Evolutionary conservation across 2,329 filamentous ascomycete species (phyloP).

Genomic region (Cladosporium phlei): DNA sequence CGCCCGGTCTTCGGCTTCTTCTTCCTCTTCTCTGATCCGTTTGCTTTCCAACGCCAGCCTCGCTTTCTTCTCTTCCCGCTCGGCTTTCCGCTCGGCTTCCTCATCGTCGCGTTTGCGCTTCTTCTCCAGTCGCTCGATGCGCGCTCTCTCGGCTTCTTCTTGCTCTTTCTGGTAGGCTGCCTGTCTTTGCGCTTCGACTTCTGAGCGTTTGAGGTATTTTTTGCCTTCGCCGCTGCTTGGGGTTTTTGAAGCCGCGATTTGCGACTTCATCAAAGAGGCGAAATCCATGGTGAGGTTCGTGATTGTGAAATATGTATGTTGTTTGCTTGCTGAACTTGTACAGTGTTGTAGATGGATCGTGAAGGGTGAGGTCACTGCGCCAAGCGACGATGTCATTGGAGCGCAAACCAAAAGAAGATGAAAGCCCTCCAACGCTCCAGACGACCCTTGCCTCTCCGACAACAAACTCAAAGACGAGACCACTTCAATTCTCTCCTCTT

Average conservation of each 20-base stretch:
- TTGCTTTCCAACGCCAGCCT: conserved; percentile 76
- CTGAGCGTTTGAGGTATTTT: conserved; percentile 81
- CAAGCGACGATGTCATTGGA: conserved; percentile 14
- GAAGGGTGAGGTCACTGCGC: conserved; percentile 13
- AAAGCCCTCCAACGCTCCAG: conserved; percentile 11
- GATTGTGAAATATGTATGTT: not conserved
- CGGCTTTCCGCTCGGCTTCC: conserved; percentile 62
- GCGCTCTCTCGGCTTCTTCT: conserved; percentile 65
- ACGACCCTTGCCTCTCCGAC: not conserved
- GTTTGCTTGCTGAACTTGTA: not conserved
- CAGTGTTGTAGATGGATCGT: not conserved
- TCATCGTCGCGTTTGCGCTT: conserved; percentile 92
- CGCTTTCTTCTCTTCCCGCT: conserved; percentile 75
- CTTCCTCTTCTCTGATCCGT: conserved; percentile 64
- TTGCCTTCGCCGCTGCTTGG: conserved; percentile 37
- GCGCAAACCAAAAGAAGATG: conserved; percentile 9
- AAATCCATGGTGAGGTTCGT: conserved; percentile 78
- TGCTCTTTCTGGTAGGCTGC: conserved; percentile 80
- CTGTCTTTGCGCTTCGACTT: conserved; percentile 76
- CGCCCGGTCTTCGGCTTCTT: conserved; percentile 65
- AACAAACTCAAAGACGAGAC: not conserved
- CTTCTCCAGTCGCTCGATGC: conserved; percentile 62
- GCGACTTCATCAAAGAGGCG: conserved; percentile 84
- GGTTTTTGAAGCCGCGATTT: conserved; percentile 63
- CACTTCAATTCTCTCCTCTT: not conserved